These are phyloP conservation scores for Solanum tarapatanum DNA, from an alignment of 257 asterid species.

Conservation along the genomic window DNA sequence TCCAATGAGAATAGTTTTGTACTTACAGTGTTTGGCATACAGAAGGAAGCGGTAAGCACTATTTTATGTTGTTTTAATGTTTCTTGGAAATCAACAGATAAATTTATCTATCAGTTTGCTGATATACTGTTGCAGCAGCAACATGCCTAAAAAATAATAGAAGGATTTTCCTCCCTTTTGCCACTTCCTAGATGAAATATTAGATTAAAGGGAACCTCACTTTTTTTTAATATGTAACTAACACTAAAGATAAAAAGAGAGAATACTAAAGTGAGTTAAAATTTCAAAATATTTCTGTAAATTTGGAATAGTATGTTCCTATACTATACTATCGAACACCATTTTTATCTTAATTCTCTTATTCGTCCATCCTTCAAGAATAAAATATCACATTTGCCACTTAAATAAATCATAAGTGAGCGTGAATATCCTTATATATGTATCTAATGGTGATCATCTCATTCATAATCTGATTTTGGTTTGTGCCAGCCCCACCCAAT, in stretches of 20 bases:
- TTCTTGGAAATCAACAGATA: background rate
- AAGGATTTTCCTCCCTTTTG: background rate
- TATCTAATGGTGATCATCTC: background rate
- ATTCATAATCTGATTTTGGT: background rate
- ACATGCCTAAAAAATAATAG: background rate
- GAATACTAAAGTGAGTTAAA: background rate
- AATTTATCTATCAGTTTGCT: background rate
- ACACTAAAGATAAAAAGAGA: background rate
- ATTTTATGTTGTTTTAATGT: background rate
- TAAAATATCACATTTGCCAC: background rate
- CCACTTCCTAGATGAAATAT: background rate
- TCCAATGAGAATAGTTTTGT: slow-evolving; percentile 27
- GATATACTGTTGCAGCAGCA: background rate
- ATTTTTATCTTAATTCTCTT: background rate
- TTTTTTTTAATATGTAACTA: background rate
- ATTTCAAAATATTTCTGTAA: background rate
- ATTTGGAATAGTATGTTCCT: background rate
- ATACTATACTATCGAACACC: background rate
- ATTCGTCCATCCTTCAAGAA: background rate
- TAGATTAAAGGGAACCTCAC: background rate
- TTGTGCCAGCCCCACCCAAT: background rate
- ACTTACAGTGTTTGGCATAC: slow-evolving; percentile 41
- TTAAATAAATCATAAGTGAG: background rate
- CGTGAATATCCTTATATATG: background rate
- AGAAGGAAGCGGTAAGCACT: slow-evolving; percentile 52